phyloP scores from a whole-genome alignment of 805 yeast genomes.

The Candida sanyiensis region DNA sequence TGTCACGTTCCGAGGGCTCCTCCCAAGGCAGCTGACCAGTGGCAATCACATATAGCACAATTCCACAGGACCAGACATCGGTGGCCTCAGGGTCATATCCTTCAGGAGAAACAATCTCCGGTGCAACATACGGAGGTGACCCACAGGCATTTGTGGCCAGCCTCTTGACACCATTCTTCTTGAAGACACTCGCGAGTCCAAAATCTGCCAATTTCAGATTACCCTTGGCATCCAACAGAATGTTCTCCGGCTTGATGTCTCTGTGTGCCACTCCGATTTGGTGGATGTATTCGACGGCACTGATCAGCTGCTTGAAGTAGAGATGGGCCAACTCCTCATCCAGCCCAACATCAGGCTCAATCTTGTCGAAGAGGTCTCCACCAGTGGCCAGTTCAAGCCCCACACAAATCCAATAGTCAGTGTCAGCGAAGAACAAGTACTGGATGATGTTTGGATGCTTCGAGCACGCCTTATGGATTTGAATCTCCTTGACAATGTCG shows the following conservation, averaged over 20 bases:
- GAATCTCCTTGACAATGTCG: constrained; percentile 46
- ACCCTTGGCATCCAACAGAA: constrained; percentile 56
- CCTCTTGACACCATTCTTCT: constrained; percentile 42
- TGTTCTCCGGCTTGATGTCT: constrained; percentile 65
- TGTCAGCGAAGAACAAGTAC: constrained; percentile 48
- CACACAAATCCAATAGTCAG: constrained; percentile 55
- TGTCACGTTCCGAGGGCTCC: constrained; percentile 49
- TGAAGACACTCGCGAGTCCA: constrained; percentile 63
- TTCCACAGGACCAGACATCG: constrained; percentile 70
- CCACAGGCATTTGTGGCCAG: constrained; percentile 54
- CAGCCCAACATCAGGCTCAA: constrained; percentile 70
- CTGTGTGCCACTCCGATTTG: constrained; percentile 60
- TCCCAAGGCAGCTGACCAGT: constrained; percentile 74
- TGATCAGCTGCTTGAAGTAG: constrained; percentile 59
- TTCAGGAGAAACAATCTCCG: constrained; percentile 46
- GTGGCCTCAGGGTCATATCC: constrained; percentile 53
- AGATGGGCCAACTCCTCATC: constrained; percentile 62
- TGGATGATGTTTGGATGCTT: constrained; percentile 56
- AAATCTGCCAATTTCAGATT: constrained; percentile 73
- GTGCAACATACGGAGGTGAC: constrained; percentile 76
- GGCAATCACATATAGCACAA: constrained; percentile 54
- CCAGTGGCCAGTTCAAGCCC: constrained; percentile 65
- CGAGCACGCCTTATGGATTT: constrained; percentile 52
- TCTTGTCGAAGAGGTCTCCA: constrained; percentile 75
- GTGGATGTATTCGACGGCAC: constrained; percentile 57